phyloP scores from a whole-genome alignment of 1,139 yeast species.

The Candida albicans region DNA sequence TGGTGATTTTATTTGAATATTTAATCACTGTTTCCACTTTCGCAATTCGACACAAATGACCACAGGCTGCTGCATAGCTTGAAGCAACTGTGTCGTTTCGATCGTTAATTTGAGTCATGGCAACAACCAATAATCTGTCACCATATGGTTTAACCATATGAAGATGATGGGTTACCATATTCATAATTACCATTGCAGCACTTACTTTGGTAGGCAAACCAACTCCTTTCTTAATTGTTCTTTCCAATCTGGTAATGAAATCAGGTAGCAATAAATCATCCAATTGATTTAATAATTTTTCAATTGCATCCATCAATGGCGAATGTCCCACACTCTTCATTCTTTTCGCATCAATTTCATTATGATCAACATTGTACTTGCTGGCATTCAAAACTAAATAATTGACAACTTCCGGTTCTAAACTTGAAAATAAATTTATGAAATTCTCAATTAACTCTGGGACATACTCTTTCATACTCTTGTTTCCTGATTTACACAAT shows the following conservation, averaged over 20 bases:
- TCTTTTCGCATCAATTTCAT: conserved; percentile 77
- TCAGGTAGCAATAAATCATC: conserved; percentile 54
- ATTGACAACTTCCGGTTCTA: conserved; percentile 90
- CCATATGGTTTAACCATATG: conserved; percentile 59
- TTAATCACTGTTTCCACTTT: conserved; percentile 52
- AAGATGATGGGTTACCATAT: conserved; percentile 59
- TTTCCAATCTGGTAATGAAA: conserved; percentile 48
- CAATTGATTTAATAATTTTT: conserved; percentile 59
- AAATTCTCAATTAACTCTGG: conserved; percentile 71
- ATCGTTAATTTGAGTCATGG: conserved; percentile 63
- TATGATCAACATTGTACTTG: conserved; percentile 72
- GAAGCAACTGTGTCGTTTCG: conserved; percentile 70
- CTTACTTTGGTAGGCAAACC: conserved; percentile 93
- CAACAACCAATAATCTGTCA: conserved; percentile 57
- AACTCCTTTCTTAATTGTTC: conserved; percentile 63
- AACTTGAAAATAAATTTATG: conserved; percentile 71
- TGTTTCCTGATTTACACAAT: conserved; percentile 62
- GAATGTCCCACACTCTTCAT: conserved; percentile 73
- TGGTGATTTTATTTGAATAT: conserved; percentile 52
- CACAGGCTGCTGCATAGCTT: conserved; percentile 80
- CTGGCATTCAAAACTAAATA: conserved; percentile 86
- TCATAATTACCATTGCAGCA: conserved; percentile 74
- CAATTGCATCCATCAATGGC: conserved; percentile 89
- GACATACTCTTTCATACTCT: conserved; percentile 64
- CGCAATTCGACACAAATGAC: conserved; percentile 71